phyloP scores from a whole-genome alignment of 768 basidiomycete genomes.

The Auricularia cornea region DNA sequence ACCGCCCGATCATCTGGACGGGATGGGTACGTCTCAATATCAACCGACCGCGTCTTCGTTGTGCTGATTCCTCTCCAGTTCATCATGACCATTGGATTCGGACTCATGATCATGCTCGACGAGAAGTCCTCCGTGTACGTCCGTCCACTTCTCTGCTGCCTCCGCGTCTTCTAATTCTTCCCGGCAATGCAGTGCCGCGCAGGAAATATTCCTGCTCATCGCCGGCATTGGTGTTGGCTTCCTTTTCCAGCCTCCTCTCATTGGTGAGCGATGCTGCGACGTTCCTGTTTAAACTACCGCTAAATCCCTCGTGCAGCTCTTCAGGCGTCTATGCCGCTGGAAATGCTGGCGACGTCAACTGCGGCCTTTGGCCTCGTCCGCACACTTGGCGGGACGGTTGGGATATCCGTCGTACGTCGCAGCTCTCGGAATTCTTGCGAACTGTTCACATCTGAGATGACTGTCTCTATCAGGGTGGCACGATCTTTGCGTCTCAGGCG shows the following conservation, averaged over 20 bases:
- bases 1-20: constrained; percentile 55
- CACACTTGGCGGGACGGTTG: constrained; percentile 65
- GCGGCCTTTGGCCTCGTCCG: constrained; percentile 63
- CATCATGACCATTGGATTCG: constrained; percentile 54
- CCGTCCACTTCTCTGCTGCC: too few species aligned
- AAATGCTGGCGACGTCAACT: constrained; percentile 80
- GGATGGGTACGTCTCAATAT: constrained; percentile 29
- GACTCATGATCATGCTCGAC: constrained; percentile 64
- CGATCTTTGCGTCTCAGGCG: constrained; percentile 55
- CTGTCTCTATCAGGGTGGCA: constrained; percentile 39
- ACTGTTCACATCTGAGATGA: too few species aligned
- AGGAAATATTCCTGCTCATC: constrained; percentile 57
- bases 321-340: constrained; percentile 81
- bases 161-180: too few species aligned
- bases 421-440: too few species aligned
- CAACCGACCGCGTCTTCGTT: background rate
- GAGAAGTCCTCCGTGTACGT: constrained; percentile 42
- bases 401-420: constrained; percentile 42
- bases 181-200: constrained; percentile 43
- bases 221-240: constrained; percentile 58
- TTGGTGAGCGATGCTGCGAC: background rate
- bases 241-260: constrained; percentile 40
- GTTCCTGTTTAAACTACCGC: too few species aligned
- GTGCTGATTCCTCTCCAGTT: background rate
- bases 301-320: too few species aligned